Evolutionary conservation across 2,329 filamentous ascomycete genomes (phyloP), one percentile per base, ranked within the genome.

Genomic region (Anthostomella pinea): DNA sequence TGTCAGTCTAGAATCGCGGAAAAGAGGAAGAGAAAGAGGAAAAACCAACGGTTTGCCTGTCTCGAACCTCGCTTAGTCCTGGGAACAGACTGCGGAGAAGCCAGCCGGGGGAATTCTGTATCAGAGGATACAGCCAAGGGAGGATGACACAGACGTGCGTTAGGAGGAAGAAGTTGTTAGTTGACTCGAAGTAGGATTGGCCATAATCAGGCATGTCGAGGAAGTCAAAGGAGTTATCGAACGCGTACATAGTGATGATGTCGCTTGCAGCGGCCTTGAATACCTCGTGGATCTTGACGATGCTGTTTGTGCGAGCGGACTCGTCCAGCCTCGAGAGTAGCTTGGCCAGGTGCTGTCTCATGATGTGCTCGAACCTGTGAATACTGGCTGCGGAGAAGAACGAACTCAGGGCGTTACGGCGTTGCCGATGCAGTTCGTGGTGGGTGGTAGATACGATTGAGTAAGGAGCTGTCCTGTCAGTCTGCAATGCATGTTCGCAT

Each of bases 241-340:
- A 49, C 8, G 39, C 39, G 24, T 53, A 51, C 9, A 14, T 35
- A 8, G 41, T 51, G 38, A 51, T 53, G 3, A 51, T 32, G 16
- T 54, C 53, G 36, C 46, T 53, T 2, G 51, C 32, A 29, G 28
- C 42, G 0, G 49, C 51, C 28, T 48, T 47, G 42, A 53, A 45
- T 0, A 52, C 23, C 5, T 38, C 10, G 25, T 52, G 49, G n/a
- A 52, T 43, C 13, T 37, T 11, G 1, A 36, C 16, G 10, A 34
- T 15, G 5, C 33, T 15, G 3, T 18, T 25, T 11, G 6, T 26
- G 9, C 2, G 21, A 9, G 8, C 35, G 29, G 29, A 10, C 2
- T 24, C 19, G 1, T 35, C 31, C 16, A 50, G 15, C 1, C 45
- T 37, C 0, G 6, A 3, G 1, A 52, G 30, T 19, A 54, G 22